Percentiles rank a stretch among this genome's conserved stretches.
phyloP scores from a whole-genome alignment of 148 eudicot species.

The Cornus controversa region DNA sequence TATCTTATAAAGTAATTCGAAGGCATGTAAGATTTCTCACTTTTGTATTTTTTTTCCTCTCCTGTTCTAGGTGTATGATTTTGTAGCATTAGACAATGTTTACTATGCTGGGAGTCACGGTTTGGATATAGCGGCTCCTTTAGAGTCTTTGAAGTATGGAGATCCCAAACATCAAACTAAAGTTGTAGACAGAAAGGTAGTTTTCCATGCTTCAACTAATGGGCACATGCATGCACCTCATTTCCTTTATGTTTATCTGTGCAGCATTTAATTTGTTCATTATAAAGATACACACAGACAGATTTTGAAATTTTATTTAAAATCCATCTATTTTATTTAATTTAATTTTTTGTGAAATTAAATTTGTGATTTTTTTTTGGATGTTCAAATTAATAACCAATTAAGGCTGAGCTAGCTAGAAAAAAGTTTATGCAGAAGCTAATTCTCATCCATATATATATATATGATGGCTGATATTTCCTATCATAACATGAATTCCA shows the following conservation, averaged over 20 bases:
- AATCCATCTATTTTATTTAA: too few relatives aligned
- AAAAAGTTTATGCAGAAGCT: neutral
- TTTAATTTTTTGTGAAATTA: too few relatives aligned
- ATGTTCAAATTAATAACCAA: neutral
- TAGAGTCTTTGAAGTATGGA: conserved; percentile 26
- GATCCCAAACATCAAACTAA: conserved; percentile 34
- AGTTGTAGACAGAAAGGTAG: conserved; percentile 36
- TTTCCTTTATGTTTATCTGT: neutral
- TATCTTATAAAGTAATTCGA: neutral
- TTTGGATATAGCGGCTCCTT: conserved; percentile 62
- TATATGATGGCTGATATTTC: neutral
- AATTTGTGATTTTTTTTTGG: too few relatives aligned
- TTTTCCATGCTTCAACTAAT: neutral
- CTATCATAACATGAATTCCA: neutral
- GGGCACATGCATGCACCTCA: neutral
- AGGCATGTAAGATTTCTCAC: neutral
- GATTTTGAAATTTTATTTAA: too few relatives aligned
- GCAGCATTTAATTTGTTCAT: neutral
- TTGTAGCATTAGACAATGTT: conserved; percentile 46
- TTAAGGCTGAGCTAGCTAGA: neutral
- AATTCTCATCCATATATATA: neutral
- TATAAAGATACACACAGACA: neutral
- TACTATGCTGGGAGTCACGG: conserved; percentile 74
- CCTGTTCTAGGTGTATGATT: conserved; percentile 45
- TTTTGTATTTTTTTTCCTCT: neutral